A percentile compares a stretch with the other conserved stretches of the same genome.
These are phyloP conservation scores for Anthracocystis setariae DNA, from an alignment of 1,284 basidiomycete species.

Conservation along the genomic window DNA sequence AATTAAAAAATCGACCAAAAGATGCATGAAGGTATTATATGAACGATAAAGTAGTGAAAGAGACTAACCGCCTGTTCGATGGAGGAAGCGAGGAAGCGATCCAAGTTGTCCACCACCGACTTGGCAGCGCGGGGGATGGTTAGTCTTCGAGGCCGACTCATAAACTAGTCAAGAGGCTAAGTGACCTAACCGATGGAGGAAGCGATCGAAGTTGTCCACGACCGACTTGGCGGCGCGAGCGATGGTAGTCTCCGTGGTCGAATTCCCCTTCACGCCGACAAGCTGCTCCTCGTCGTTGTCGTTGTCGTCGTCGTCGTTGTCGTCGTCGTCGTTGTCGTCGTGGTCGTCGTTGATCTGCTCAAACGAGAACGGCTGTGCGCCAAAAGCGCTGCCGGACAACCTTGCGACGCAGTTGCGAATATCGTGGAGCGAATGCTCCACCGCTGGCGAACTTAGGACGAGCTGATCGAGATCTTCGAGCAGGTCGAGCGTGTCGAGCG, in stretches of 20 bases:
- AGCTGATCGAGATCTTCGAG: conserved; percentile 40
- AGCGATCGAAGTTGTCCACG: conserved; percentile 35
- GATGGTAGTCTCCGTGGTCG: conserved; percentile 41
- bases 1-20: too few species aligned
- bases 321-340: conserved; percentile 4
- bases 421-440: conserved; percentile 14
- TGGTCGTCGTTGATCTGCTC: conserved; percentile 30
- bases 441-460: conserved; percentile 13
- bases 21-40: too few species aligned
- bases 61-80: too few species aligned
- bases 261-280: not conserved
- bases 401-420: conserved; percentile 20
- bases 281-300: conserved; percentile 5
- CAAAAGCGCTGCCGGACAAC: conserved; percentile 23
- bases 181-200: conserved; percentile 17
- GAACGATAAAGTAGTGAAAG: too few species aligned
- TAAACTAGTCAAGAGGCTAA: too few species aligned
- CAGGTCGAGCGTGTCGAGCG: conserved; percentile 40
- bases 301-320: conserved; percentile 12
- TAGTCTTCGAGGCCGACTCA: too few species aligned
- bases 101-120: conserved; percentile 34
- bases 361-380: conserved; percentile 20
- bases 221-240: conserved; percentile 23
- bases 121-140: conserved; percentile 24
- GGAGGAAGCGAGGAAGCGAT: conserved; percentile 33